Evolutionary conservation across 768 basidiomycete genomes (phyloP).

Genomic region (Cystofilobasidium macerans): DNA sequence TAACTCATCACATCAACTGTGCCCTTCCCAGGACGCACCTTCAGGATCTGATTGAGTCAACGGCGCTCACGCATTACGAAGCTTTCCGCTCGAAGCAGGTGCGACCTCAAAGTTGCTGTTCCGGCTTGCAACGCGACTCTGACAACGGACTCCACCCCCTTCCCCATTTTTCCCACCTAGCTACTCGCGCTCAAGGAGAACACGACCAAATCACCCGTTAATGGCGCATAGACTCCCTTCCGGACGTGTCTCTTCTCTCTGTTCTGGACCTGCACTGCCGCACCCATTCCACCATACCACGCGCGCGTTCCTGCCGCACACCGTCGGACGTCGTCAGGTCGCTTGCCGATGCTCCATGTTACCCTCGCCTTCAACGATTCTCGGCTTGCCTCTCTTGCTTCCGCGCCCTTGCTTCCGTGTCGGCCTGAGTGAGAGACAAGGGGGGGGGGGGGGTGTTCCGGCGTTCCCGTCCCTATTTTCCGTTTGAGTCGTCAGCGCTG

Average conservation of each 20-base stretch:
- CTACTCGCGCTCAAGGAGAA: slow-evolving; percentile 22
- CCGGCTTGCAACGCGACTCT: too few relatives aligned
- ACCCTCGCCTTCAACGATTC: too few relatives aligned
- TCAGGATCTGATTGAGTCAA: slow-evolving; percentile 97
- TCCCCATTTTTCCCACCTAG: background rate
- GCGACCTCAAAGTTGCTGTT: too few relatives aligned
- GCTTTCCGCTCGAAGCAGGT: slow-evolving; percentile 95
- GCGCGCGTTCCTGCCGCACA: background rate
- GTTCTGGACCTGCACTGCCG: background rate
- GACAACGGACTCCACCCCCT: background rate
- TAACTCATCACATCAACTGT: background rate
- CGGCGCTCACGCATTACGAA: slow-evolving; percentile 97
- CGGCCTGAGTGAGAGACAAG: too few relatives aligned
- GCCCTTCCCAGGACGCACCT: slow-evolving; percentile 63
- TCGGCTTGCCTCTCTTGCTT: too few relatives aligned
- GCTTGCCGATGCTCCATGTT: too few relatives aligned
- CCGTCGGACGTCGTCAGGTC: too few relatives aligned
- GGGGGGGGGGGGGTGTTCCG: too few relatives aligned
- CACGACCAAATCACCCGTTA: background rate
- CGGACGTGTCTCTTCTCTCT: background rate
- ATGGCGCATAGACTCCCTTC: background rate
- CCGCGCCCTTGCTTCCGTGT: too few relatives aligned
- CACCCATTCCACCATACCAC: background rate
- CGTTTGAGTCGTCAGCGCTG: too few relatives aligned
- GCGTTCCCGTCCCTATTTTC: too few relatives aligned